Base-by-base conservation (phyloP, 2,329 filamentous ascomycete genomes). In the Cyphellophora europaea region DNA sequence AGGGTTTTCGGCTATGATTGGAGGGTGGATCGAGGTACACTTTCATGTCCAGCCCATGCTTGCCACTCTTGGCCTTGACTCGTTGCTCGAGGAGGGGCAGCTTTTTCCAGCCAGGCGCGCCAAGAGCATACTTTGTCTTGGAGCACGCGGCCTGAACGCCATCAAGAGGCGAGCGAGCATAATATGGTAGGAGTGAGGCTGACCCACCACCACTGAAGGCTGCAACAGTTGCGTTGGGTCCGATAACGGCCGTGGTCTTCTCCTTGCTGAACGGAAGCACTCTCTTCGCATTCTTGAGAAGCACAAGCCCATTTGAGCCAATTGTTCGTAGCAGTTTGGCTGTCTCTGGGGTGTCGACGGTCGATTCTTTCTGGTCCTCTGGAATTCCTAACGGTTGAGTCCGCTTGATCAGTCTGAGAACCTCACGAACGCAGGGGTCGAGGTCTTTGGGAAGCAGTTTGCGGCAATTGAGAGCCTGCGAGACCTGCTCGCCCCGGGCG, bases 231-330 rank as follows among this genome's bases (percentile, higher is more conserved):
- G 70, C 59, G 38, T 74, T 73, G 10, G 69, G 69, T 3, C 70
- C 72, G 38, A 75, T 72, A 12, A 74, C 60, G 8, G 69, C 62
- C 10, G 69, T 56, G 1, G 65, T 58, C 38, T 65, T 59, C 15
- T 56, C 54, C 30, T 61, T 63, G 25, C 59, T 55, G 34, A 74
- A 52, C 0, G 82, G 82, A 1, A 88, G 62, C 0, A 79, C 53
- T 11, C 62, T 63, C 23, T 69, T 68, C 10, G 83, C 70, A 18
- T 32, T 31, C 59, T 86, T 85, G 32, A 87, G 61, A 10, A 88
- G 64, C 2, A 86, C 80, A 6, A 84, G 76, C 3, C 76, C 76
- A 51, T 86, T 79, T 4, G 75, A 71, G 12, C 78, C 79, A 15
- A 82, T 67, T 35, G 69, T 66, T 12, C 82, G 69, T 14, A 85